Evolutionary conservation across 1,284 basidiomycete genomes (phyloP).

Genomic region (Moniliophthora roreri): DNA sequence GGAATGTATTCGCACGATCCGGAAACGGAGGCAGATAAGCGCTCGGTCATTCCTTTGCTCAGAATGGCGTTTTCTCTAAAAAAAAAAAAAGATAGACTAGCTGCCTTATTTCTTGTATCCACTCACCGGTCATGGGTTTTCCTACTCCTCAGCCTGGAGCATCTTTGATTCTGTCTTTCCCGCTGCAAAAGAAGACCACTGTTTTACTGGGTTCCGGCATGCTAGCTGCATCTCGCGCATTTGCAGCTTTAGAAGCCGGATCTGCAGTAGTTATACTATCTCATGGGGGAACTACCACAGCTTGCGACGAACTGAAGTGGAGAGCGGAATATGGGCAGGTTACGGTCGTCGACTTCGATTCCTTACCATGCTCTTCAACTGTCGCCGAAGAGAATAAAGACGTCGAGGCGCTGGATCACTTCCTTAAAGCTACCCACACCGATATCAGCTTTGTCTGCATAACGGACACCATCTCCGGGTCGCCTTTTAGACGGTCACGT

Average conservation of each 20-base stretch:
- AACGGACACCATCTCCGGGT: conserved; percentile 67
- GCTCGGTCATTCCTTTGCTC: background rate
- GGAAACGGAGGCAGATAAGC: background rate
- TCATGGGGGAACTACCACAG: conserved; percentile 41
- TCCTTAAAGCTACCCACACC: conserved; percentile 33
- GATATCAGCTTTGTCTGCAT: conserved; percentile 66
- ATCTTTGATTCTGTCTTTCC: conserved; percentile 81
- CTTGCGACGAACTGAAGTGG: conserved; percentile 76
- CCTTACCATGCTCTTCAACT: conserved; percentile 38
- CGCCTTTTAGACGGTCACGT: conserved; percentile 40
- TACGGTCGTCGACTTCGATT: conserved; percentile 52
- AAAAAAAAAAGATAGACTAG: background rate
- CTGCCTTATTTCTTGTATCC: background rate
- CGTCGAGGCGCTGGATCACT: conserved; percentile 43
- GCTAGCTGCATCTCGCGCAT: conserved; percentile 81
- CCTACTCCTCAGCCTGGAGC: conserved; percentile 59
- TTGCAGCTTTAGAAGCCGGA: conserved; percentile 82
- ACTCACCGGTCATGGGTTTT: conserved; percentile 22
- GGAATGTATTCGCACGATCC: background rate
- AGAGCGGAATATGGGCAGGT: conserved; percentile 58
- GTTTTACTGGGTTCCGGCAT: conserved; percentile 77
- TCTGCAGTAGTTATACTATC: conserved; percentile 70
- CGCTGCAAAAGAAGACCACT: conserved; percentile 48
- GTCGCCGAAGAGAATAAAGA: conserved; percentile 31
- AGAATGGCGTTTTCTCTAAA: background rate